Base-by-base conservation (phyloP, 306 rosid species). In the Dryas octopetala region DNA sequence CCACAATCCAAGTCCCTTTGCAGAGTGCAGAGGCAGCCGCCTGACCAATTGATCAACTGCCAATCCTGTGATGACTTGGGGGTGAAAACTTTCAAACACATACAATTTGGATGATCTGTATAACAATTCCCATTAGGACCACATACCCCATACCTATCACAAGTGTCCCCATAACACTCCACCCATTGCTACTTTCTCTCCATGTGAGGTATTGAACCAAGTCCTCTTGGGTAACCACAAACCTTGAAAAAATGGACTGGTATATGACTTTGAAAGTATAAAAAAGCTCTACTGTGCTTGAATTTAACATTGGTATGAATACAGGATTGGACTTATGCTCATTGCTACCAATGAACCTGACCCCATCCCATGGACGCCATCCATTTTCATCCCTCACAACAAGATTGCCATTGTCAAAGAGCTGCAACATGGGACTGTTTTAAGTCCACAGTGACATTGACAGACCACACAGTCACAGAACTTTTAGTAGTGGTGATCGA, bases 291-390 rank as follows among this genome's bases (percentile, higher is more conserved):
- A 51, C 73, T 32, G 12, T 32, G 59, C 62, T 75, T 41, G 78
- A 60, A 67, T 15, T 73, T 28, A 79, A 74, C 7, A 43, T 40
- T 6, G 83, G 79, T 13, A 47, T 51, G 57, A 64, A 76, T 26
- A 70, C 62, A 1, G 76, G 67, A 40, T 70, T 80, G 50, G 74
- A 52, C 47, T 17, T 63, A 4, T 62, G 62, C 71, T 69, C 80
- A 10, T 16, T 38, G 67, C 62, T 69, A 8, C 76, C 83, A 49
- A 80, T 75, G 57, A 75, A 75, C 12, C 68, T 61, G 51, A 75
- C 76, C 15, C 83, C 83, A 70, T 75, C 83, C 83, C 80, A 80
- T 4, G 80, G 83, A 17, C 80, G 80, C 76, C 76, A 74, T 26
- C 83, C 14, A 47, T 69, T 61, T 26, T 23, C 83, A 11, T 68